Evolutionary conservation across 2,329 filamentous ascomycete genomes (phyloP).

Genomic region (Fusarium anguioides): DNA sequence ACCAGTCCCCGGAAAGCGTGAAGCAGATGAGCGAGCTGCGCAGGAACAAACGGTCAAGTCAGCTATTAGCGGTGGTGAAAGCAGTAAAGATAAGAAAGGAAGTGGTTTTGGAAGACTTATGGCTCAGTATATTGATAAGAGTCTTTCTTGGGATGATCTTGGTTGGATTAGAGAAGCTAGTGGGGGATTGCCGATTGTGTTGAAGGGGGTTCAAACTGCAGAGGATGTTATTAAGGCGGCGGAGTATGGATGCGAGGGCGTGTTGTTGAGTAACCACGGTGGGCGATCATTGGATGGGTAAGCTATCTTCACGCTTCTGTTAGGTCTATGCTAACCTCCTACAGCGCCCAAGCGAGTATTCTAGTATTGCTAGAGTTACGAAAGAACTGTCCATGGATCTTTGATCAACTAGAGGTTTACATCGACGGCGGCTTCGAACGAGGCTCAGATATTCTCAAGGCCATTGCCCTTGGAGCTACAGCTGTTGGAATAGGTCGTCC

Average conservation of each 20-base stretch:
- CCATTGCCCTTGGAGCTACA: conserved; percentile 63
- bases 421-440: conserved; percentile 65
- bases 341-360: conserved; percentile 56
- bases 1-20: conserved; percentile 65
- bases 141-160: conserved; percentile 63
- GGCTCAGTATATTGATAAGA: conserved; percentile 62
- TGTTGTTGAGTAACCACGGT: conserved; percentile 68
- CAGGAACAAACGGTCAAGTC: conserved; percentile 57
- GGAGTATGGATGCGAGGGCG: conserved; percentile 61
- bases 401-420: conserved; percentile 62
- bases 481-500: conserved; percentile 65
- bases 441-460: conserved; percentile 65
- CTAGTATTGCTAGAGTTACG: conserved; percentile 64
- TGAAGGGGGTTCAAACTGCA: conserved; percentile 67
- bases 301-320: neutral
- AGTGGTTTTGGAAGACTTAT: conserved; percentile 65
- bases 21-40: conserved; percentile 65
- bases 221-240: conserved; percentile 64
- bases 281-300: conserved; percentile 65
- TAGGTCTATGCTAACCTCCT: neutral
- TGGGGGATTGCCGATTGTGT: conserved; percentile 60
- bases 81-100: conserved; percentile 62
- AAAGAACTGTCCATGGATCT: conserved; percentile 59
- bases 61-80: conserved; percentile 54
- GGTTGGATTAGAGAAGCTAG: conserved; percentile 61